Base-by-base conservation (phyloP, 768 basidiomycete genomes). In the Vararia minispora region DNA sequence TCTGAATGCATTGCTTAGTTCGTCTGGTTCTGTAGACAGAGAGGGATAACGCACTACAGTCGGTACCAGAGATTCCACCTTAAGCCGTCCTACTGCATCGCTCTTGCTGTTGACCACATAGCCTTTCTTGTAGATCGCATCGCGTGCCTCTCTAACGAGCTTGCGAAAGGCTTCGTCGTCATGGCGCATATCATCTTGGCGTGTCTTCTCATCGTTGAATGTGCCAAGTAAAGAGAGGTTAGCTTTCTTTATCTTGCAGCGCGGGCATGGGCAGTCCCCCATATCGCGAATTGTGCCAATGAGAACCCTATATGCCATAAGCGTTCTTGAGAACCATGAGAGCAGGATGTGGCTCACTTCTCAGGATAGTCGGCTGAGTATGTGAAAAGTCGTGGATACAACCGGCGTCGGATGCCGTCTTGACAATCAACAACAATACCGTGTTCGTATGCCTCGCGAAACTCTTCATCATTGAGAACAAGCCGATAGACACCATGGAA, bases 341-440 rank as follows among this genome's bases (percentile, higher is more conserved):
- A 21, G 24, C 27, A 3, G 5, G 18, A 16, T 10, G 21, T 6
- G 22, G 32, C 8, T n/a, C 28, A 60, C 62, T 57, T 58, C 33
- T 61, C 56, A 0, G 58, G 57, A 42, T 60, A 60, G 31, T 60
- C 53, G 1, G 53, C 57, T 7, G 53, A 48, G 35, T 58, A 54
- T 6, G 46, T 45, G 31, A 57, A 51, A 24, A 60, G 28, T 1
- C 50, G 42, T 1, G 46, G 48, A 45, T 44, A 57, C 8, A 57
- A 6, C 11, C 48, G 31, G 10, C 53, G 36, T 20, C 5, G 21
- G 1, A 56, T 32, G 8, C 58, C 56, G 35, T 60, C 58, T 13
- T 23, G 25, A 33, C 48, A 59, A 4, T 29, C 14, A 11, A 58
- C 30, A 5, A 60, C 27, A 18, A 54, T 45, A 5, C 56, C 50